These are phyloP conservation scores for Ophiostoma australiae DNA, from an alignment of 2,329 filamentous ascomycete species.

Conservation along the genomic window DNA sequence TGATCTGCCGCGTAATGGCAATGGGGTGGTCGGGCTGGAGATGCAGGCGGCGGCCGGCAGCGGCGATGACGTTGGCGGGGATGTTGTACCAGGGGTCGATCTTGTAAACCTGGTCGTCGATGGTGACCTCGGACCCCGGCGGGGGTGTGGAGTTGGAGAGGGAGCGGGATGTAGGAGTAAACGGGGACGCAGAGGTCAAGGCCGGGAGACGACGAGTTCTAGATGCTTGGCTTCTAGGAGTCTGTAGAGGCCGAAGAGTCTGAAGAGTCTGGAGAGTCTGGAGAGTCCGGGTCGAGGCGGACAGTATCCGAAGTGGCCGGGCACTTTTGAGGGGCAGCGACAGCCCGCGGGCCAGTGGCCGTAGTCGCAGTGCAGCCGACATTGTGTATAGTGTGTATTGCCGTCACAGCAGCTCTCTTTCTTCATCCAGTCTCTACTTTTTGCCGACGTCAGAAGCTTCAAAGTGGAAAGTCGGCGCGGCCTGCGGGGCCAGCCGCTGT, in stretches of 20 bases:
- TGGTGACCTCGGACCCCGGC: slow-evolving; percentile 40
- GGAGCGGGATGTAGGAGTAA: neutral
- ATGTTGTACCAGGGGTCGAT: slow-evolving; percentile 84
- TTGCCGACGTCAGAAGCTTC: neutral
- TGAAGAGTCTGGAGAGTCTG: neutral
- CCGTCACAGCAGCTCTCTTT: neutral
- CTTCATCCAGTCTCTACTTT: neutral
- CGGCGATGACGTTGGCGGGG: slow-evolving; percentile 66
- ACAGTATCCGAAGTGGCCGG: neutral
- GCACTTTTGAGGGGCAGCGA: neutral
- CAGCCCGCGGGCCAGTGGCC: slow-evolving; percentile 9
- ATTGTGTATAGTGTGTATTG: neutral
- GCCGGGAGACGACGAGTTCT: neutral
- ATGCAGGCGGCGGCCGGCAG: slow-evolving; percentile 75
- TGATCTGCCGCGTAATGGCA: slow-evolving; percentile 82
- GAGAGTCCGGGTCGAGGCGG: neutral
- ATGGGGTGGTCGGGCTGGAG: slow-evolving; percentile 87
- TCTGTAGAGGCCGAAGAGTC: neutral
- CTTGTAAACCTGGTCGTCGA: slow-evolving; percentile 60
- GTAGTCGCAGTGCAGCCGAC: slow-evolving; percentile 15
- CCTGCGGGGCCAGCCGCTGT: neutral
- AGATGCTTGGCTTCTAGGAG: neutral
- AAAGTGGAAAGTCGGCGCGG: neutral
- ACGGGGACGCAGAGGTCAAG: neutral
- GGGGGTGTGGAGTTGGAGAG: slow-evolving; percentile 13